Evolutionary conservation across 129 eudicot species (phyloP).

Genomic region (Artemisia annua): DNA sequence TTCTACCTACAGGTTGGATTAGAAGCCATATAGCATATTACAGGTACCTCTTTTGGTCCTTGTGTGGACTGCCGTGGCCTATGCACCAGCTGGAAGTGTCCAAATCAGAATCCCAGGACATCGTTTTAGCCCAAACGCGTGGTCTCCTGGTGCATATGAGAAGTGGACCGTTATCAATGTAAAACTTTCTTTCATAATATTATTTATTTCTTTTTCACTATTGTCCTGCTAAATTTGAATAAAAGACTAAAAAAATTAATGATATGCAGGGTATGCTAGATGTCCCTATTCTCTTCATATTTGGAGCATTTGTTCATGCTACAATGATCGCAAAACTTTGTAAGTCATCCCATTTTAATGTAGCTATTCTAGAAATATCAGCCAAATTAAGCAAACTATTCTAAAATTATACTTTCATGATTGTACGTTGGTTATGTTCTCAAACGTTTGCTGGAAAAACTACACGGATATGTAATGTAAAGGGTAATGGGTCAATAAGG

Average conservation of each 20-base stretch:
- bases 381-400: too few relatives aligned
- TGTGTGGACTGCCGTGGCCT: too few relatives aligned
- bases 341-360: too few relatives aligned
- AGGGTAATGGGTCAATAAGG: background rate
- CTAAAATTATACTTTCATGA: too few relatives aligned
- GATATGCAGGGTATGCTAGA: slow-evolving; percentile 77
- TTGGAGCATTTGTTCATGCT: slow-evolving; percentile 96
- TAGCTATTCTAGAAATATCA: too few relatives aligned
- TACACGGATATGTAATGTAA: background rate
- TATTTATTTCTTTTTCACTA: background rate
- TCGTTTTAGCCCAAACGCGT: too few relatives aligned
- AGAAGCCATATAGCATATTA: too few relatives aligned
- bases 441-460: too few relatives aligned
- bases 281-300: slow-evolving; percentile 74
- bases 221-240: background rate
- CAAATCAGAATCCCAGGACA: too few relatives aligned
- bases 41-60: too few relatives aligned
- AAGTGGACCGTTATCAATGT: slow-evolving; percentile 96
- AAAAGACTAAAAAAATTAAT: background rate
- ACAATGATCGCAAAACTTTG: slow-evolving; percentile 66
- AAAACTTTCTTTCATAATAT: background rate
- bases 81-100: too few relatives aligned
- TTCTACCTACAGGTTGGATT: too few relatives aligned
- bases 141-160: slow-evolving; percentile 59
- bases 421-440: background rate